Base-by-base conservation (phyloP, 139 green algal genomes). In the Astrephomene gubernaculifera region DNA sequence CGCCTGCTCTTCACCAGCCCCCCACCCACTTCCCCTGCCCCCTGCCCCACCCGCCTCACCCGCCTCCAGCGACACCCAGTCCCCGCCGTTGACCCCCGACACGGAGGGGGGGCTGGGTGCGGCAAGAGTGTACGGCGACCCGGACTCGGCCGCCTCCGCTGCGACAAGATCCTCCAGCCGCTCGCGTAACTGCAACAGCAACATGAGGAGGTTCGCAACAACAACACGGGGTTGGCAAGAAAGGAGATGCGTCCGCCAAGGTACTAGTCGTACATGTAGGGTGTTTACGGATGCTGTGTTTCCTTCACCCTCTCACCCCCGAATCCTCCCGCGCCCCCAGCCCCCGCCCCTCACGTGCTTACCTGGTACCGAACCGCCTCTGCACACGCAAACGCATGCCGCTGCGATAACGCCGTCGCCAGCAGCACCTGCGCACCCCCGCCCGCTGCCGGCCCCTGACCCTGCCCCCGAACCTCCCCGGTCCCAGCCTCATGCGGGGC, bases 361-460 rank as follows among this genome's bases (percentile, higher is more conserved):
- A 90, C 75, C 64, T 88, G 87, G 54, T 79, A 88, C 33, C 82
- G 54, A 2, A 90, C 82, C 19, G 82, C 87, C 41, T 90, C 70
- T 7, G 82, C 87, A 60, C 76, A 87, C 1, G 87, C 87, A 35
- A 39, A 82, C 10, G 82, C 52, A 31, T 90, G 87, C 14, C 82
- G 82, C 71, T 90, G 87, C 33, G 75, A 88, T 35, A 86, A 49
- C 7, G 69, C 87, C 25, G 76, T 88, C 8, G 73, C 87, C 2
- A 90, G 22, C 43, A 90, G 61, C 63, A 87, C 21, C 39, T 33
- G 35, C 4, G 8, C 38, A 8, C 57, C 57, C 17, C 21, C 29
- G 12, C 12, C 12, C 12, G 49, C 49, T 12, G 49, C 12, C 49
- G n/a, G n/a, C n/a, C n/a, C n/a, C n/a, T n/a, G n/a, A n/a, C n/a